Base-by-base conservation (phyloP, 345 rosid genomes). In the Hypericum androsaemum region DNA sequence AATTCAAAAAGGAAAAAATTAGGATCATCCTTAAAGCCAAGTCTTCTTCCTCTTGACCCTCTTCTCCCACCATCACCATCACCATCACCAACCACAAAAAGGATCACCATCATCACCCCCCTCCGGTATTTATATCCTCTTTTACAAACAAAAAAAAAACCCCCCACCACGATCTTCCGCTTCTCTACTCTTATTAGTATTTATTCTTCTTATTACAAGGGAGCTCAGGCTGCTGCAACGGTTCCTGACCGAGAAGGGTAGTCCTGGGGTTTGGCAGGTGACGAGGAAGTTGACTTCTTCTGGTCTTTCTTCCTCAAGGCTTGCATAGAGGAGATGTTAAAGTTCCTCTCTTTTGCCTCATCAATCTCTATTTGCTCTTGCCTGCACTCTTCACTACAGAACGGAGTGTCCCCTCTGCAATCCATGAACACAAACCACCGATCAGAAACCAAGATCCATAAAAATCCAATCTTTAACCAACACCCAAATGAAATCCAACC, bases 381-480 rank as follows among this genome's bases (percentile, higher is more conserved):
- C 52, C 97, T 81, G 67, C 97, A 86, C 71, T 81, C 95, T 50
- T 81, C 94, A 55, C 88, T 83, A 60, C 97, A 86, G 57, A 86
- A 89, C 8, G 95, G 86, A 12, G 76, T 75, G 56, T 89, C 97
- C 54, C 97, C 95, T 83, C 95, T 81, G 83, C 73, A 59, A 48
- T n/a, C n/a, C n/a, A n/a, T n/a, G 1, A 52, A 12, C 15, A n/a
- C 36, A 37, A 50, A 12, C 39, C 59, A 7, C 15, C 8, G 37
- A 39, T 22, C 32, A 22, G 32, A 22, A 22, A 1, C 32, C 32
- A 46, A 10, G 3, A 22, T 43, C 16, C 17, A 55, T 61, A 54
- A 69, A 51, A 53, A 52, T 47, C 48, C 36, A 14, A 51, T n/a
- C n/a, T n/a, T n/a, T n/a, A n/a, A n/a, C n/a, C n/a, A n/a, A n/a